phyloP scores from a whole-genome alignment of 192 early-diverging fungal genomes.

The Gaertneriomyces sp. region DNA sequence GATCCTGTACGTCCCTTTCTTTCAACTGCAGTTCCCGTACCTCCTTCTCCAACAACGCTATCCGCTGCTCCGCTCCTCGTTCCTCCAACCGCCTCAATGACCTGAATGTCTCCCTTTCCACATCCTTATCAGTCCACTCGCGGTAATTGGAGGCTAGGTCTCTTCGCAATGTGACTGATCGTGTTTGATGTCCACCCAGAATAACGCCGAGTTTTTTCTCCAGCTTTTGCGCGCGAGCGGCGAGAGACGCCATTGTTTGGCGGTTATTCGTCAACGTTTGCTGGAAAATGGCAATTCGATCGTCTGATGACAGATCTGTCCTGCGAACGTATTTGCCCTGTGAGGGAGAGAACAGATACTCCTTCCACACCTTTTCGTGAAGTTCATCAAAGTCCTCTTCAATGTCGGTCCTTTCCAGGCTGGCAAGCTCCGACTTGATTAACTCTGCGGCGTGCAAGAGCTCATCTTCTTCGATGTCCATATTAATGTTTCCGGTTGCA shows the following conservation, averaged over 20 bases:
- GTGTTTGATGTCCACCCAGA: slow-evolving; percentile 80
- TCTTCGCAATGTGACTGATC: slow-evolving; percentile 60
- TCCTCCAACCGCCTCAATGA: slow-evolving; percentile 31
- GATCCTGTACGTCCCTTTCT: slow-evolving; percentile 60
- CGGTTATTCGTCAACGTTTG: not conserved
- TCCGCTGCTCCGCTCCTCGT: slow-evolving; percentile 38
- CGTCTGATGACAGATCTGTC: not conserved
- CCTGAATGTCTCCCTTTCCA: slow-evolving; percentile 30
- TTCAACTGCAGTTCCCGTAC: slow-evolving; percentile 47
- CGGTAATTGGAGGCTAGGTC: slow-evolving; percentile 37
- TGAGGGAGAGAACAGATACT: not conserved
- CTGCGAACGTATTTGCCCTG: slow-evolving; percentile 2
- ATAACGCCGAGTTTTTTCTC: slow-evolving; percentile 78
- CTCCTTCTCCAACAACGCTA: slow-evolving; percentile 55
- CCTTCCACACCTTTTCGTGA: not conserved
- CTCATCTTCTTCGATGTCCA: slow-evolving; percentile 25
- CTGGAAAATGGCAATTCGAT: slow-evolving; percentile 2
- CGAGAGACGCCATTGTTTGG: slow-evolving; percentile 20
- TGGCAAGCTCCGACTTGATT: slow-evolving; percentile 50
- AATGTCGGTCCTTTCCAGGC: slow-evolving; percentile 9
- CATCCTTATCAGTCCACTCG: slow-evolving; percentile 20
- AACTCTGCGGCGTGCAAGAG: slow-evolving; percentile 55
- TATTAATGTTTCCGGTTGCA: slow-evolving; percentile 56
- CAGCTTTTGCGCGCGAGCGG: slow-evolving; percentile 71
- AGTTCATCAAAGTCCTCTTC: not conserved